phyloP scores from a whole-genome alignment of 495 filamentous ascomycete genomes.

The Podospora anserina region DNA sequence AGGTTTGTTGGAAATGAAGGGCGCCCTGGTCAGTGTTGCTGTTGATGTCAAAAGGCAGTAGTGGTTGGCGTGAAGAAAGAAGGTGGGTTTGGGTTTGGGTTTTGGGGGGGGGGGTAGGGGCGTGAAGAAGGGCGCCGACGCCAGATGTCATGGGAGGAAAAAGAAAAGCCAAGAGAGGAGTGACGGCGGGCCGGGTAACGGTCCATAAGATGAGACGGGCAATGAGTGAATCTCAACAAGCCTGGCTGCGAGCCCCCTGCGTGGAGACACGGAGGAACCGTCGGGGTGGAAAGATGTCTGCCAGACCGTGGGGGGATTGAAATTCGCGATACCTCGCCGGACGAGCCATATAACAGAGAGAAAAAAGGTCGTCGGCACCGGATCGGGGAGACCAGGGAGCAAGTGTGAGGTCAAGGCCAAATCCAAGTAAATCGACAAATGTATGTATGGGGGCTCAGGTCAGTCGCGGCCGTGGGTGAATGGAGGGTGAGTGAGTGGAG shows the following conservation, averaged over 20 bases:
- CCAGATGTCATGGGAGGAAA: slow-evolving; percentile 18
- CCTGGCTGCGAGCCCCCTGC: slow-evolving; percentile 5
- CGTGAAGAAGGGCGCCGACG: slow-evolving; percentile 4
- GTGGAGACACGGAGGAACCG: neutral
- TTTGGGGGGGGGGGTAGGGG: slow-evolving; percentile 1
- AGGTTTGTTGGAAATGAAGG: neutral
- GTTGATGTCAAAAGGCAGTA: slow-evolving; percentile 13
- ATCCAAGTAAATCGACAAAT: neutral
- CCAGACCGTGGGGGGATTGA: neutral
- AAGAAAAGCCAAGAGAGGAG: slow-evolving; percentile 7
- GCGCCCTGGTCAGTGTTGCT: neutral
- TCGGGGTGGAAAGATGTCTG: slow-evolving; percentile 4
- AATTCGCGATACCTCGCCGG: neutral
- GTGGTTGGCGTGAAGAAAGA: slow-evolving; percentile 6
- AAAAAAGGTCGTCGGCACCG: neutral
- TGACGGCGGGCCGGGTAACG: slow-evolving; percentile 23
- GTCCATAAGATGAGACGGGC: slow-evolving; percentile 33
- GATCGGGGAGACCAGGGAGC: neutral
- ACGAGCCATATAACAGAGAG: neutral
- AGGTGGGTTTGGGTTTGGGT: neutral
- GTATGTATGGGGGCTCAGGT: neutral
- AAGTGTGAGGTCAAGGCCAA: neutral
- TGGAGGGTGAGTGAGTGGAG: slow-evolving; percentile 1
- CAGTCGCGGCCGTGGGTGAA: neutral
- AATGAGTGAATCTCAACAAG: slow-evolving; percentile 10